Base-by-base conservation (phyloP, 352 stramenopile genomes). In the Globisporangium carolinianum region DNA sequence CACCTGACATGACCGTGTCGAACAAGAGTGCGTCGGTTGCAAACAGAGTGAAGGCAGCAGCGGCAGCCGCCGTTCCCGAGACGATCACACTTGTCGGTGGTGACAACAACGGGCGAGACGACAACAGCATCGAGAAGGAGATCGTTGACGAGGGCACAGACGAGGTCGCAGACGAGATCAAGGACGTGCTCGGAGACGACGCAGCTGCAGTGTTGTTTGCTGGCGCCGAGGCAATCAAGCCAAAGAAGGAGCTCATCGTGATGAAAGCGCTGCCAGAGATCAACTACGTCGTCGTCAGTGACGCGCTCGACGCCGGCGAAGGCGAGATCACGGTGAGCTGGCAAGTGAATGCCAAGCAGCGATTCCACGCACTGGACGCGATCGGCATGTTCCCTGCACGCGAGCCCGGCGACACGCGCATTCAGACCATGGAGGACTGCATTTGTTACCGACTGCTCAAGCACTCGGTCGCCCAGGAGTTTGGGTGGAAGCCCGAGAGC, bases 401-500 rank as follows among this genome's bases (percentile, higher is more conserved):
- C 8, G 61, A 66, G 7, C 43, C 68, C 0, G 72, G 69, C 2
- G 74, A 79, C 42, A 41, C 61, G 5, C 61, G 37, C 4, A 49
- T 67, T 0, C 67, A 68, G 2, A 74, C 67, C 2, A 83, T 86
- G 73, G 67, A 83, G 11, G 65, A 86, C 15, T 86, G 76, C 24
- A 76, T 86, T 12, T 86, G 76, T 55, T 86, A 81, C 36, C 70
- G 76, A 8, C 57, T 81, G 6, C 48, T 86, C 17, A 80, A 83
- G 46, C 67, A 81, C 3, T 59, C 49, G 18, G 58, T 45, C 5
- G 68, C 57, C 2, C 32, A 81, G 51, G 32, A 50, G 10, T 86
- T 86, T 50, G 76, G 76, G 7, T 86, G 76, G 73, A 76, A 66
- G 14, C 61, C 69, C 4, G 47, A 61, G 11, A 68, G 65, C 7